These are phyloP conservation scores for Neofusicoccum kwambonambiense DNA, from an alignment of 2,329 filamentous ascomycete genomes.

Conservation along the genomic window DNA sequence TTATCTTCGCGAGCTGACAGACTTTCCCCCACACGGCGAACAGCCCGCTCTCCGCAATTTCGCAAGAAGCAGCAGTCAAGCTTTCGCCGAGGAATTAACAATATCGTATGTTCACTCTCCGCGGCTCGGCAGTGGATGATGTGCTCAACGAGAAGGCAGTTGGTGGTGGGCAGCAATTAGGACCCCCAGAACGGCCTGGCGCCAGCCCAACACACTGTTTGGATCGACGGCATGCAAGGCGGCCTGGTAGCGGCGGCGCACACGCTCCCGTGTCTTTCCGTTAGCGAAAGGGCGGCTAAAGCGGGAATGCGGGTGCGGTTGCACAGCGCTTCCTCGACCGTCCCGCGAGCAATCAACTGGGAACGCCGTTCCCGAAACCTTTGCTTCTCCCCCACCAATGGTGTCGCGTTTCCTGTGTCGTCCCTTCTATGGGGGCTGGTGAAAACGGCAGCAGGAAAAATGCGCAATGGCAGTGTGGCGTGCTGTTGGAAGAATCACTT, in stretches of 20 bases:
- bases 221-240: background rate
- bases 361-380: background rate
- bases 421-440: background rate
- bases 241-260: background rate
- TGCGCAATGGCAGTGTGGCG: background rate
- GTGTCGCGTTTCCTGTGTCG: background rate
- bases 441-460: background rate
- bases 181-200: background rate
- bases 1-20: background rate
- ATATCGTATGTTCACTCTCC: background rate
- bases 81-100: background rate
- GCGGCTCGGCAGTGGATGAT: background rate
- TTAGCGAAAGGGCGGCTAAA: slow-evolving; percentile 6
- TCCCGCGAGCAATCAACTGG: background rate
- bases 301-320: background rate
- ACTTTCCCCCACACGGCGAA: background rate
- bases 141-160: background rate
- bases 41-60: background rate
- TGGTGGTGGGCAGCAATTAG: background rate
- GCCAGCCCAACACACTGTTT: background rate
- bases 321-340: background rate
- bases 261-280: slow-evolving; percentile 8
- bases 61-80: background rate
- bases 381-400: background rate
- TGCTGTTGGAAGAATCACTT: background rate